These are phyloP conservation scores for Lactarius hatsudake DNA, from an alignment of 768 basidiomycete species.

Conservation along the genomic window DNA sequence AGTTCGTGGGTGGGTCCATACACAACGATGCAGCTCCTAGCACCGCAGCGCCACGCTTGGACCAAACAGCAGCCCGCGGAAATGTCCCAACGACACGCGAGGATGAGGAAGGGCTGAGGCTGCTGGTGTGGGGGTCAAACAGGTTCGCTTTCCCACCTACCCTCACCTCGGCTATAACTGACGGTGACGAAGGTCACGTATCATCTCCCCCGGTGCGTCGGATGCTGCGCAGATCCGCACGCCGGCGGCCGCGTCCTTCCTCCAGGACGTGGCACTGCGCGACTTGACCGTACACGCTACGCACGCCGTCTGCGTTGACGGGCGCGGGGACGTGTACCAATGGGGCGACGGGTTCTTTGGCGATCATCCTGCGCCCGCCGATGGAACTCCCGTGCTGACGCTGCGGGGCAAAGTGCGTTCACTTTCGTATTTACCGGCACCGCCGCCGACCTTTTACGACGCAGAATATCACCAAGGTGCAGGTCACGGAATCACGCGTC, in stretches of 20 bases:
- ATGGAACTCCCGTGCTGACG: constrained; percentile 47
- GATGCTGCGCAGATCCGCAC: constrained; percentile 43
- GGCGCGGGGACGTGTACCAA: constrained; percentile 77
- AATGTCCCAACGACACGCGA: constrained; percentile 3
- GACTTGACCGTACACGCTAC: constrained; percentile 65
- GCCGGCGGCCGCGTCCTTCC: constrained; percentile 53
- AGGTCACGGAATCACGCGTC: constrained; percentile 56
- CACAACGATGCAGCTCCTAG: constrained; percentile 37
- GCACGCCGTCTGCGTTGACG: constrained; percentile 76
- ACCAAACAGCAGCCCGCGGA: neutral
- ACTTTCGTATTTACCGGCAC: too few species aligned
- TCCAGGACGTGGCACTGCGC: constrained; percentile 67
- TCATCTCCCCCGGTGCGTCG: constrained; percentile 43
- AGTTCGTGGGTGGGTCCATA: constrained; percentile 24
- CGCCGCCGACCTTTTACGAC: neutral
- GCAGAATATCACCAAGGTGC: constrained; percentile 68
- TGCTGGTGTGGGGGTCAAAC: constrained; percentile 73
- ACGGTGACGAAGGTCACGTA: constrained; percentile 40
- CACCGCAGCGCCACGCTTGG: constrained; percentile 11
- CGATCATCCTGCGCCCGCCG: constrained; percentile 31
- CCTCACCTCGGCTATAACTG: neutral
- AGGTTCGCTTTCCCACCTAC: constrained; percentile 39
- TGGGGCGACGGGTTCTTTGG: constrained; percentile 72
- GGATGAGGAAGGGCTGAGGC: constrained; percentile 31
- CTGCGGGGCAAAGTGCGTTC: constrained; percentile 60